Percentiles rank a stretch among this genome's conserved stretches.
Evolutionary conservation across 179 eudicot species (phyloP).

Genomic region (Nepenthes alata): DNA sequence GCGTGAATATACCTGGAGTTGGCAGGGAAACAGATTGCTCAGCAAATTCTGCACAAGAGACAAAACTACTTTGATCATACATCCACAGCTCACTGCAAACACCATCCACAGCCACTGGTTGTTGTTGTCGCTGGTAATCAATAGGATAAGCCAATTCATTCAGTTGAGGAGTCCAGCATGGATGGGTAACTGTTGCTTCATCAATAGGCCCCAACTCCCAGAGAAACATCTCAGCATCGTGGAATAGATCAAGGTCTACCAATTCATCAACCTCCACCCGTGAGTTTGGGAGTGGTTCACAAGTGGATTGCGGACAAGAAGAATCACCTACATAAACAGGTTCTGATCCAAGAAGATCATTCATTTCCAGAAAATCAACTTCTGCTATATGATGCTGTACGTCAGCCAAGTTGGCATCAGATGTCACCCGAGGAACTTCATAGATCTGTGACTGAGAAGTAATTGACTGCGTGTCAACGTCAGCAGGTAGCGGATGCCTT

Average conservation of each 20-base stretch:
- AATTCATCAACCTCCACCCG: conserved; percentile 19
- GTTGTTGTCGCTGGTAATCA: conserved; percentile 1
- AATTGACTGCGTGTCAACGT: conserved; percentile 4
- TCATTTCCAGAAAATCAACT: conserved; percentile 32
- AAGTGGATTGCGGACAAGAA: conserved; percentile 2
- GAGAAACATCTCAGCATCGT: conserved; percentile 16
- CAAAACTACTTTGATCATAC: conserved; percentile 8
- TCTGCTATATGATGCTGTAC: conserved; percentile 9
- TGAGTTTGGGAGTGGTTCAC: neutral
- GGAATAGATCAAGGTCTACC: conserved; percentile 17
- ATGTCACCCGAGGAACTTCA: conserved; percentile 10
- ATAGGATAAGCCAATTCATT: conserved; percentile 3
- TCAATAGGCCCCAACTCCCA: conserved; percentile 12
- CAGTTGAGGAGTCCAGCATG: conserved; percentile 8
- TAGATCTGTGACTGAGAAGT: conserved; percentile 8
- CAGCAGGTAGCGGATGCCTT: conserved; percentile 6
- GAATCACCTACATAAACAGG: conserved; percentile 6
- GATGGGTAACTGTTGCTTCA: conserved; percentile 7
- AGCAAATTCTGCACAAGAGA: conserved; percentile 5
- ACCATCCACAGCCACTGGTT: conserved; percentile 3
- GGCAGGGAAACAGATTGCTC: conserved; percentile 8
- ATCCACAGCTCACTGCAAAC: conserved; percentile 12
- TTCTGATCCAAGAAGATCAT: conserved; percentile 27
- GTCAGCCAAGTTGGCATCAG: neutral
- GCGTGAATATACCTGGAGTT: conserved; percentile 25